Conservation (phyloP, 148 eudicot species). For the Beta vulgaris region DNA sequence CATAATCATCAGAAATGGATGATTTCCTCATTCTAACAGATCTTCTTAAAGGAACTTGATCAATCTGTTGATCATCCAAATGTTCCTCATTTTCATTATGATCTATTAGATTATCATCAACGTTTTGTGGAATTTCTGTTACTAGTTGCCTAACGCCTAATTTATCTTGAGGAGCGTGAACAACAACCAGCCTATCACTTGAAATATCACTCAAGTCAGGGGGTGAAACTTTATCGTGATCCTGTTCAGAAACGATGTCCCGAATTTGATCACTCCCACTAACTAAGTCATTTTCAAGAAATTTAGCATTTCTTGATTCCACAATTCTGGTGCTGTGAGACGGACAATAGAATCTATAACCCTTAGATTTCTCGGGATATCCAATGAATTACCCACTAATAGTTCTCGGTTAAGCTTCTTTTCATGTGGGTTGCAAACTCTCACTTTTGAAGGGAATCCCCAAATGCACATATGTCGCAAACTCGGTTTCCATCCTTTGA, state of each 20-base stretch:
- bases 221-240: neutral
- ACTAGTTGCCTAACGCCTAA: neutral
- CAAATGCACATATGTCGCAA: slow-evolving; percentile 11
- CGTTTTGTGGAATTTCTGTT: neutral
- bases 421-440: neutral
- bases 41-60: too few species aligned
- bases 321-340: too few species aligned
- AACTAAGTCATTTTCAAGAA: too few species aligned
- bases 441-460: slow-evolving; percentile 18
- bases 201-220: too few species aligned
- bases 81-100: too few species aligned
- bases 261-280: slow-evolving; percentile 16
- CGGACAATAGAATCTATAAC: too few species aligned
- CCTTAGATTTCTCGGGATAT: too few species aligned
- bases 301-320: too few species aligned
- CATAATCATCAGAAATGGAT: slow-evolving; percentile 4
- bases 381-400: too few species aligned
- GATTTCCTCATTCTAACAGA: neutral
- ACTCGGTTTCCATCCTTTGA: slow-evolving; percentile 18
- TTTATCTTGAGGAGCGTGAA: neutral
- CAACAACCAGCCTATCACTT: too few species aligned
- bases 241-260: neutral
- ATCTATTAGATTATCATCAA: neutral
- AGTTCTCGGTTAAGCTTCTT: too few species aligned
- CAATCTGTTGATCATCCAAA: too few species aligned